Base-by-base conservation (phyloP, 495 filamentous ascomycete genomes). In the Extremus antarcticus region DNA sequence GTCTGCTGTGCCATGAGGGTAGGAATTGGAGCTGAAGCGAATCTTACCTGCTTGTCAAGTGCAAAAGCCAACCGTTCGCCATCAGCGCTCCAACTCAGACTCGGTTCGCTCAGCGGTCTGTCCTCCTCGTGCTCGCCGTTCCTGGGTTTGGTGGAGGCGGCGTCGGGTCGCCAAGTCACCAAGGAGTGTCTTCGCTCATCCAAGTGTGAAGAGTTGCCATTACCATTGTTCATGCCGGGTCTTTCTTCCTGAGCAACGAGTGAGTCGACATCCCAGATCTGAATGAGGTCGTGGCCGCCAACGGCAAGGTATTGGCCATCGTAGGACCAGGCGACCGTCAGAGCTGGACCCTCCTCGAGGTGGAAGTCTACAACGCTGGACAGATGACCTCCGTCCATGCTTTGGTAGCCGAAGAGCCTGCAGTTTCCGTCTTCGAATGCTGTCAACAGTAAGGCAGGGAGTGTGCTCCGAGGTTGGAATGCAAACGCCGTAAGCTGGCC, bases 51-150 rank as follows among this genome's bases (percentile, higher is more conserved):
- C 57, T 78, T 82, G 54, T 81, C 81, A 22, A 82, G 74, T 17
- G 86, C 84, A 64, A 84, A 86, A 1, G 83, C 86, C 54, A 94
- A 73, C 63, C 79, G 83, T 60, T 84, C 80, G 1, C 86, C 85
- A 65, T 87, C 79, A 0, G 76, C 74, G 70, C 91, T 85, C 88
- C 88, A 94, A 46, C 78, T 77, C 19, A 91, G 64, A 54, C 78
- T 82, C 40, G 82, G 77, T 53, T 67, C 60, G 29, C 59, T 52
- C 55, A 61, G 52, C 38, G 51, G n/a, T 53, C 2, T 67, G 25
- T 58, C 15, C 56, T 54, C 15, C 69, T 62, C 24, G 66, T 67
- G 21, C 39, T 62, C 58, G 32, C 61, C 55, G 50, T 68, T 32
- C 70, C 67, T 47, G 71, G 68, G 24, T 16, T 17, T 46, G 20